phyloP scores from a whole-genome alignment of 768 basidiomycete species.

The Porpolomopsis calyptriformis region DNA sequence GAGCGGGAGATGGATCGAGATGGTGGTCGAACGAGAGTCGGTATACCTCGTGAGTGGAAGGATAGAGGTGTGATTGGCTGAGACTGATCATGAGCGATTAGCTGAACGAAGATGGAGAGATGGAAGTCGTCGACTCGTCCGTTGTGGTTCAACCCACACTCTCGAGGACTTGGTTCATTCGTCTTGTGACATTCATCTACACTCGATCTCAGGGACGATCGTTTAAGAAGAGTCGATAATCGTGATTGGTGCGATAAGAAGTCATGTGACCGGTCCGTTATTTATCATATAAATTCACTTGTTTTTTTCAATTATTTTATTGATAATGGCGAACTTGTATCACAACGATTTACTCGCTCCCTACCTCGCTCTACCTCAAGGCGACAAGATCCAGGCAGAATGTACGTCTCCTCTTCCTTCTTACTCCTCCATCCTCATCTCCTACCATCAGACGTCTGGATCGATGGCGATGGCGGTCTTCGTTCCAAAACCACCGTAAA shows the following conservation, averaged over 20 bases:
- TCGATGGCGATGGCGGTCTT: constrained; percentile 89
- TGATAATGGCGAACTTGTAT: constrained; percentile 38
- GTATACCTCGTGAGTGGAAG: constrained; percentile 60
- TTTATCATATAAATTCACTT: no score
- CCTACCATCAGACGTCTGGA: constrained; percentile 76
- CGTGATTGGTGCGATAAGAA: no score
- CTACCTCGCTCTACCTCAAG: constrained; percentile 83
- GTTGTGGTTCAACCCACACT: constrained; percentile 50
- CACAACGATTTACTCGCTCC: constrained; percentile 81
- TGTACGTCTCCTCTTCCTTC: constrained; percentile 37
- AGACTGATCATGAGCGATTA: constrained; percentile 17
- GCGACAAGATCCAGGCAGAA: constrained; percentile 90
- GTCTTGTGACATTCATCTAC: constrained; percentile 7
- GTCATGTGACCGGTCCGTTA: no score
- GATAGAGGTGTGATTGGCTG: not conserved
- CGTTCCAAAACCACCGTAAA: constrained; percentile 93
- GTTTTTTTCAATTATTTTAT: no score
- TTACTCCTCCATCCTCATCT: constrained; percentile 8
- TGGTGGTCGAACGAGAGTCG: constrained; percentile 67
- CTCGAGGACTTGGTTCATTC: constrained; percentile 59
- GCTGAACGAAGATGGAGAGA: constrained; percentile 51
- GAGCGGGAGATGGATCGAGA: constrained; percentile 57
- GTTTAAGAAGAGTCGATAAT: not conserved
- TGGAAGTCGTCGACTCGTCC: constrained; percentile 47
- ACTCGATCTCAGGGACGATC: not conserved